phyloP scores from a whole-genome alignment of 2,329 filamentous ascomycete species.

The Ceratocystis cubensis region DNA sequence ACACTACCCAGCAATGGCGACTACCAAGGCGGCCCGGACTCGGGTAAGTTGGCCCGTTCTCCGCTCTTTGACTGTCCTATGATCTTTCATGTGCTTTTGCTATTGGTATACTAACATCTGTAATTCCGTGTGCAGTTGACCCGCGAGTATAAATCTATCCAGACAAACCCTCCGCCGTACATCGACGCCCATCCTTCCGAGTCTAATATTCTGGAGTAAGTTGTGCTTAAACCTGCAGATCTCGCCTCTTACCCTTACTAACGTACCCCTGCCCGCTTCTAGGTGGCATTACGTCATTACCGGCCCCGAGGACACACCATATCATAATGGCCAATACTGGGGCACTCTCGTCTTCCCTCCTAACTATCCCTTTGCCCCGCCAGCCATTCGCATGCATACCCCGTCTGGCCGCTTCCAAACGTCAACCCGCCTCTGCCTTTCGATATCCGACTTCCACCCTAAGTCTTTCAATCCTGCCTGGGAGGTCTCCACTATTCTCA shows the following conservation, averaged over 20 bases:
- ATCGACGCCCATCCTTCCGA: slow-evolving; percentile 84
- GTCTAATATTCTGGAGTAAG: slow-evolving; percentile 76
- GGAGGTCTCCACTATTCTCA: slow-evolving; percentile 94
- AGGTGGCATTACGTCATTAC: slow-evolving; percentile 95
- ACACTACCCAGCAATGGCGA: slow-evolving; percentile 37
- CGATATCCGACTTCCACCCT: slow-evolving; percentile 94
- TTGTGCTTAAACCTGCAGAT: slow-evolving; percentile 20
- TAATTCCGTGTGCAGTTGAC: slow-evolving; percentile 35
- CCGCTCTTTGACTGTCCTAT: not conserved
- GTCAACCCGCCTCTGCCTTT: slow-evolving; percentile 80
- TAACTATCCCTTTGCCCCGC: slow-evolving; percentile 94
- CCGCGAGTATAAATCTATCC: slow-evolving; percentile 50
- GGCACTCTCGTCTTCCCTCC: slow-evolving; percentile 89
- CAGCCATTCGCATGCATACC: slow-evolving; percentile 97
- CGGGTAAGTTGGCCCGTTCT: slow-evolving; percentile 38
- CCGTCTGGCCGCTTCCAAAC: slow-evolving; percentile 92
- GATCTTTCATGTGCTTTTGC: too few relatives aligned
- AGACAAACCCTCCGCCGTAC: slow-evolving; percentile 70
- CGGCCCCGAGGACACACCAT: slow-evolving; percentile 85
- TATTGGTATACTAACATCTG: not conserved
- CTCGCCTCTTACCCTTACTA: slow-evolving; percentile 10
- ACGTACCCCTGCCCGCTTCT: slow-evolving; percentile 22
- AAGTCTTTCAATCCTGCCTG: slow-evolving; percentile 97
- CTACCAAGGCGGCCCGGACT: slow-evolving; percentile 60
- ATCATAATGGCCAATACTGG: slow-evolving; percentile 95